Conservation (phyloP, 2,329 filamentous ascomycete genomes). For the Pseudogymnoascus sp. region DNA sequence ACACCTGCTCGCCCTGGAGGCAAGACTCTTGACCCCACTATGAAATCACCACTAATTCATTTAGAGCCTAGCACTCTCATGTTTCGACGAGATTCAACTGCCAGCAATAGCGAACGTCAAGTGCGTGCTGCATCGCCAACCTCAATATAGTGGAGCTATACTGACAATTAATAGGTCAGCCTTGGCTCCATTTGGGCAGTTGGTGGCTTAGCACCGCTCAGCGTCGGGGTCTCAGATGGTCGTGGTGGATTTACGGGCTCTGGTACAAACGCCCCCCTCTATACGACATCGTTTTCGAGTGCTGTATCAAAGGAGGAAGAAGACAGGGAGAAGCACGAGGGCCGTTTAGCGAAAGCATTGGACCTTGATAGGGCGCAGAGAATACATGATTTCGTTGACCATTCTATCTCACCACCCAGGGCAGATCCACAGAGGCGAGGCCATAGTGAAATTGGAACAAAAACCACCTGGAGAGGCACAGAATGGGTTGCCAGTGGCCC, state of each 20-base stretch:
- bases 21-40: neutral
- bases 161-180: constrained; percentile 44
- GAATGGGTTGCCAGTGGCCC: constrained; percentile 22
- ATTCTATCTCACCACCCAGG: constrained; percentile 21
- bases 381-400: constrained; percentile 46
- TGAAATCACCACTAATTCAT: constrained; percentile 11
- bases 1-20: constrained; percentile 16
- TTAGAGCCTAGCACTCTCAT: constrained; percentile 25
- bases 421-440: constrained; percentile 23
- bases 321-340: constrained; percentile 60
- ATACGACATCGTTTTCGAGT: constrained; percentile 42
- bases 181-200: constrained; percentile 68
- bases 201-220: constrained; percentile 56
- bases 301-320: constrained; percentile 41
- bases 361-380: constrained; percentile 64
- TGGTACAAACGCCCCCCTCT: constrained; percentile 64
- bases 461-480: constrained; percentile 30
- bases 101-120: constrained; percentile 23
- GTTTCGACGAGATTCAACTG: constrained; percentile 23
- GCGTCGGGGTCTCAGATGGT: constrained; percentile 51
- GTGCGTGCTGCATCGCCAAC: constrained; percentile 17
- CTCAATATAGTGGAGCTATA: neutral
- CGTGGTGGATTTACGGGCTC: constrained; percentile 57
- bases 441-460: constrained; percentile 17
- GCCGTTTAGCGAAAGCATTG: constrained; percentile 69